Conservation (phyloP, 805 yeast species). For the Metschnikowia baotianmanensis region DNA sequence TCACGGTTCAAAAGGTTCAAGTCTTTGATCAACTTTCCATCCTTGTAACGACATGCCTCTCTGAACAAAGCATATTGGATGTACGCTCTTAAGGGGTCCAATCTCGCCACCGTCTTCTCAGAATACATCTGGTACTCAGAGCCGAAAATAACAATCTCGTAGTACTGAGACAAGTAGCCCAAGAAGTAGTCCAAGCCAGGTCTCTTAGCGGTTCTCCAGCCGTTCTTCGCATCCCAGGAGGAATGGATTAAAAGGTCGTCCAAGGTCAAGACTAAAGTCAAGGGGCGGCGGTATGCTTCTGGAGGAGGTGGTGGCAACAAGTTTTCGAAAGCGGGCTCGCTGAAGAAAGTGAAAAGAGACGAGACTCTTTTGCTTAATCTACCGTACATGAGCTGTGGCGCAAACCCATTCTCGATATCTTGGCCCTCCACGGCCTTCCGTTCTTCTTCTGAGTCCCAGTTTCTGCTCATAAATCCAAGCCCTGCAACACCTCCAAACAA, state of each 20-base stretch:
- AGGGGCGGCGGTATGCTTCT: constrained; percentile 87
- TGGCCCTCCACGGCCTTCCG: constrained; percentile 48
- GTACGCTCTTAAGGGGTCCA: constrained; percentile 91
- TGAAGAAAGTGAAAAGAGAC: constrained; percentile 76
- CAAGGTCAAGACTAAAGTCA: constrained; percentile 82
- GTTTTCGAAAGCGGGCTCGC: constrained; percentile 92
- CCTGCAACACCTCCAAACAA: constrained; percentile 55
- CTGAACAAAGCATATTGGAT: constrained; percentile 83
- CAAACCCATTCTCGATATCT: constrained; percentile 62
- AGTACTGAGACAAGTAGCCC: constrained; percentile 91
- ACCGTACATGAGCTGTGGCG: constrained; percentile 60
- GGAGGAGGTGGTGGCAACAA: constrained; percentile 91
- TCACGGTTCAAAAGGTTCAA: constrained; percentile 89
- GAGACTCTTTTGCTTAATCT: constrained; percentile 71
- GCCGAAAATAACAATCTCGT: constrained; percentile 90
- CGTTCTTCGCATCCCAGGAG: constrained; percentile 86
- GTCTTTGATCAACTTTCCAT: constrained; percentile 89
- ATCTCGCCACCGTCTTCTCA: constrained; percentile 78
- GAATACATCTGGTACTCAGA: constrained; percentile 82
- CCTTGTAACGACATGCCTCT: constrained; percentile 87
- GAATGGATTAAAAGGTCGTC: constrained; percentile 91
- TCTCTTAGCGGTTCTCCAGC: constrained; percentile 99
- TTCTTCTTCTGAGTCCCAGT: constrained; percentile 81
- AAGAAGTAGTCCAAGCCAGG: constrained; percentile 97
- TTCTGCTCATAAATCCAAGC: constrained; percentile 67